Evolutionary conservation across 2,329 filamentous ascomycete genomes (phyloP).

Genomic region (Aureobasidium sp.): DNA sequence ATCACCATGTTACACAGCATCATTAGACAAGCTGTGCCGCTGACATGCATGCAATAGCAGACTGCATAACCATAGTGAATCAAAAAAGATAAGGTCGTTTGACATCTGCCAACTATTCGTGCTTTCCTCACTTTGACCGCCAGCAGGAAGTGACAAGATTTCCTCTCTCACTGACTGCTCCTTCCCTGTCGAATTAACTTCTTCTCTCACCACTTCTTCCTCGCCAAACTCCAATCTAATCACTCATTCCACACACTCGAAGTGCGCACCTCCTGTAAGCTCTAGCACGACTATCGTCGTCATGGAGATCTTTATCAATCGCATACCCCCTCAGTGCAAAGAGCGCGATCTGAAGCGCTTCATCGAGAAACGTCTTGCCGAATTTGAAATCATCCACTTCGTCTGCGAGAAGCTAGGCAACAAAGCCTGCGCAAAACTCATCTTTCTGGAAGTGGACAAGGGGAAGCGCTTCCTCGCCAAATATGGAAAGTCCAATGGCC

Average conservation of each 20-base stretch:
- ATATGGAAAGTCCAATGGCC: constrained; percentile 32
- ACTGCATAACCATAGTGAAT: not conserved
- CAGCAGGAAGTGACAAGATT: not conserved
- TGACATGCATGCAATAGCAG: constrained; percentile 1
- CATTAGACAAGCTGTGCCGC: not conserved
- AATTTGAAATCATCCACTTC: constrained; percentile 46
- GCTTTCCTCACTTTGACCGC: not conserved
- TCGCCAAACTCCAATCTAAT: not conserved
- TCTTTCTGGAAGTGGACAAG: constrained; percentile 46
- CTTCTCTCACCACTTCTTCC: not conserved
- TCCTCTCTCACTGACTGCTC: not conserved
- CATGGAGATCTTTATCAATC: constrained; percentile 56
- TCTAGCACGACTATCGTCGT: no score
- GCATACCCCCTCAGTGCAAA: constrained; percentile 47
- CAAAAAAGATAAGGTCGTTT: not conserved
- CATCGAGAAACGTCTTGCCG: constrained; percentile 42
- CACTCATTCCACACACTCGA: not conserved
- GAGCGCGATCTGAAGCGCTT: constrained; percentile 45
- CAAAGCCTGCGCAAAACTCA: constrained; percentile 50
- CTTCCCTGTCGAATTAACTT: not conserved
- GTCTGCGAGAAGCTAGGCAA: constrained; percentile 48
- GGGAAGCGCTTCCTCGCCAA: constrained; percentile 48
- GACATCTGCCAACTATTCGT: not conserved
- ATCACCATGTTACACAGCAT: constrained; percentile 9
- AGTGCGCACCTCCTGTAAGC: not conserved